Percentiles rank a stretch among this genome's conserved stretches.
These are phyloP conservation scores for Lachnellula subtilissima DNA, from an alignment of 2,329 filamentous ascomycete species.

Conservation along the genomic window DNA sequence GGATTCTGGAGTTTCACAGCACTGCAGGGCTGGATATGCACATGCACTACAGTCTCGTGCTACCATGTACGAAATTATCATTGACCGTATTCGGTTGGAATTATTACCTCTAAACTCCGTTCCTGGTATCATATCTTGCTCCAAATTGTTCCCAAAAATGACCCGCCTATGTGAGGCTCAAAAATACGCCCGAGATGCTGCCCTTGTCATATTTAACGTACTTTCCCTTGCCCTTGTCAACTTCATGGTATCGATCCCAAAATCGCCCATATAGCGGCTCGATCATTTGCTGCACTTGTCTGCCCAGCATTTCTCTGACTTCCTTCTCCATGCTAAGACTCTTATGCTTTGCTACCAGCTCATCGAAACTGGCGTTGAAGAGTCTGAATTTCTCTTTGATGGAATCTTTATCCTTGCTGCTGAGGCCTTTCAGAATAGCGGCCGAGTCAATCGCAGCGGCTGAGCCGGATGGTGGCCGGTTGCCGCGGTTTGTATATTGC, in stretches of 20 bases:
- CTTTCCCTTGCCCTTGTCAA: slow-evolving; percentile 96
- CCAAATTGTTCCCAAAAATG: slow-evolving; percentile 11
- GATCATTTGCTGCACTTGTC: slow-evolving; percentile 84
- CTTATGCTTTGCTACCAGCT: slow-evolving; percentile 79
- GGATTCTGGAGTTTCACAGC: not conserved
- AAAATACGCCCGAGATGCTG: slow-evolving; percentile 61
- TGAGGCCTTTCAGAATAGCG: slow-evolving; percentile 76
- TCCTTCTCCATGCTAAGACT: slow-evolving; percentile 84
- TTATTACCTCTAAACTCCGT: not conserved
- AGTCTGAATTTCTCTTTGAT: slow-evolving; percentile 94
- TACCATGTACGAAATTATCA: not conserved
- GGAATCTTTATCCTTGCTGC: slow-evolving; percentile 87
- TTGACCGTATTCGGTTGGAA: not conserved
- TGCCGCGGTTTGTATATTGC: slow-evolving; percentile 75
- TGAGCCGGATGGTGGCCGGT: slow-evolving; percentile 66
- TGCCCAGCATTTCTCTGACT: slow-evolving; percentile 72
- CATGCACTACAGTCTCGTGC: not conserved
- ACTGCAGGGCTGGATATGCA: not conserved
- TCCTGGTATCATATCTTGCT: slow-evolving; percentile 9
- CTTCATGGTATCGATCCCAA: slow-evolving; percentile 95
- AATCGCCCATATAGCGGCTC: slow-evolving; percentile 93
- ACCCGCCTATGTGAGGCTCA: slow-evolving; percentile 12
- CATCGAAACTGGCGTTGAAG: slow-evolving; percentile 89
- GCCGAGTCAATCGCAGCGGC: slow-evolving; percentile 65
- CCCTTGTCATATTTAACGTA: slow-evolving; percentile 96